Conservation (phyloP, 768 basidiomycete genomes). For the Lactifluus echinatus region DNA sequence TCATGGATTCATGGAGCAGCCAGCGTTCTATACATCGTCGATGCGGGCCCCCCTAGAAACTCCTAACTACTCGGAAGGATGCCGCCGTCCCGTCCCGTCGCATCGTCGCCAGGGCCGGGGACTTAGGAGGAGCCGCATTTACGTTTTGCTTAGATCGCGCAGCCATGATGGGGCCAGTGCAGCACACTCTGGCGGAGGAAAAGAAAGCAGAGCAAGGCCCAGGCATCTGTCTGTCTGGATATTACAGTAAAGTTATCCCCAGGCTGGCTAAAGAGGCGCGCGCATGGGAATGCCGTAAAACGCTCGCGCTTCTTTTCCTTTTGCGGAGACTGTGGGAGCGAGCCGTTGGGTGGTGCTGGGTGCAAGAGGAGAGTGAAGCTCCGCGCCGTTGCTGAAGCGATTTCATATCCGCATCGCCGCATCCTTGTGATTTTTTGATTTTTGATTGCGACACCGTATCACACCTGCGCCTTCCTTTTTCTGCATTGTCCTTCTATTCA, state of each 20-base stretch:
- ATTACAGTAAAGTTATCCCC: too few species aligned
- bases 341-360: not conserved
- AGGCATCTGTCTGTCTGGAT: not conserved
- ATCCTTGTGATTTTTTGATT: not conserved
- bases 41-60: not conserved
- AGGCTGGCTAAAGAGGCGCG: not conserved
- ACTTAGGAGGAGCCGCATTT: not conserved
- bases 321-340: not conserved
- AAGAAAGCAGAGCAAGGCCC: not conserved
- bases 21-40: not conserved
- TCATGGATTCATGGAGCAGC: not conserved
- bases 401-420: not conserved
- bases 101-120: not conserved
- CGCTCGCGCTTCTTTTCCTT: not conserved
- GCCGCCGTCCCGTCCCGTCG: not conserved
- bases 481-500: not conserved
- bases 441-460: too few species aligned
- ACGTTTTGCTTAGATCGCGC: not conserved
- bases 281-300: not conserved
- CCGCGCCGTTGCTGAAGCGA: not conserved
- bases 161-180: too few species aligned
- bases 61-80: too few species aligned
- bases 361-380: too few species aligned
- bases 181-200: too few species aligned
- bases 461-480: not conserved